These are phyloP conservation scores for Yueomyces sp. DNA, from an alignment of 805 yeast genomes.

Conservation along the genomic window DNA sequence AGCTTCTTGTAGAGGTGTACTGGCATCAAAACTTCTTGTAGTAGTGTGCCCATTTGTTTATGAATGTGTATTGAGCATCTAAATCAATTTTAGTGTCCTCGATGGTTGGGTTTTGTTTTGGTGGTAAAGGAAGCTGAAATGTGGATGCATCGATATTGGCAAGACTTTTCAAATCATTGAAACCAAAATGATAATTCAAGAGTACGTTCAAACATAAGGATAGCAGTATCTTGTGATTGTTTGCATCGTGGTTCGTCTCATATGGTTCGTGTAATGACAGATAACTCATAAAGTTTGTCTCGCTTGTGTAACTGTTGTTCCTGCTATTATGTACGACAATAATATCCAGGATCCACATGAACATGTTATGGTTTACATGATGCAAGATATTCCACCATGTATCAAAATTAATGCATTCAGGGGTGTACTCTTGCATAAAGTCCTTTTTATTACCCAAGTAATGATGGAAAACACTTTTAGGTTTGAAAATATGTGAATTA, in stretches of 20 bases:
- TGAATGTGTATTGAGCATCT: conserved; percentile 14
- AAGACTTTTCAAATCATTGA: conserved; percentile 20
- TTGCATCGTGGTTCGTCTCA: conserved; percentile 22
- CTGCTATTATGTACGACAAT: conserved; percentile 23
- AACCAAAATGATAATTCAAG: conserved; percentile 40
- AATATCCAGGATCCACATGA: conserved; percentile 24
- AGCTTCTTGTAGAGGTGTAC: too few species aligned
- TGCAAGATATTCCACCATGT: conserved; percentile 23
- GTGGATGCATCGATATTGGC: too few species aligned
- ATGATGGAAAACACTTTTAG: conserved; percentile 24
- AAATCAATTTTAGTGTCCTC: not conserved
- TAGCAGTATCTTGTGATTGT: conserved; percentile 29
- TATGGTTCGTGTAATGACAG: conserved; percentile 20
- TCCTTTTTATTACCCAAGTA: conserved; percentile 19
- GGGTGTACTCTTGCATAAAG: conserved; percentile 20
- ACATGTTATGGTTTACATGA: conserved; percentile 20
- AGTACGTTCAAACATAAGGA: conserved; percentile 30
- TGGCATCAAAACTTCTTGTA: conserved; percentile 18
- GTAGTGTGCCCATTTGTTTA: conserved; percentile 24
- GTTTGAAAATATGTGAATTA: conserved; percentile 17
- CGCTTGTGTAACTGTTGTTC: conserved; percentile 23
- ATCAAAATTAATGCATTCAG: conserved; percentile 16
- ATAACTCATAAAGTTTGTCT: conserved; percentile 11
- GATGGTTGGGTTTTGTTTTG: conserved; percentile 11
- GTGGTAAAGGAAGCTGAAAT: conserved; percentile 9